Conservation (phyloP, 1,284 basidiomycete genomes). For the Afroboletus lepidellus region DNA sequence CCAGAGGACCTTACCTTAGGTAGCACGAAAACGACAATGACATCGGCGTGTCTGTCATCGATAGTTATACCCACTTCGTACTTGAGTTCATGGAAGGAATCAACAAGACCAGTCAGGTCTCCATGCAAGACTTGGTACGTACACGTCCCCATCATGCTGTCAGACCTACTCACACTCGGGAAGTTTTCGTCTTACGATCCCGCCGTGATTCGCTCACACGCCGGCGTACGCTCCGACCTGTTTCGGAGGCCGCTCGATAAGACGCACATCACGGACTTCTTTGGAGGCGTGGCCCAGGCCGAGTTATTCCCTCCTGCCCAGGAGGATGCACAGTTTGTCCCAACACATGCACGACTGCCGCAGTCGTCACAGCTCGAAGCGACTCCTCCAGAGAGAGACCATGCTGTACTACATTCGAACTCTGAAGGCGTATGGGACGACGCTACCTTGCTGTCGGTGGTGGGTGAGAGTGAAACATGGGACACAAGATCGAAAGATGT, state of each 20-base stretch:
- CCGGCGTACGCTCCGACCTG: constrained; percentile 85
- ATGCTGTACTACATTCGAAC: not conserved
- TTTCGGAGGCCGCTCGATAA: constrained; percentile 68
- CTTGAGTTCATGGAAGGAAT: constrained; percentile 90
- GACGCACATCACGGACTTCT: constrained; percentile 92
- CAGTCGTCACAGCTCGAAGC: not conserved
- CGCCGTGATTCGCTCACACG: constrained; percentile 75
- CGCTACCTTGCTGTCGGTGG: not conserved
- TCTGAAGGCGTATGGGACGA: not conserved
- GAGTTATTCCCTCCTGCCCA: constrained; percentile 47
- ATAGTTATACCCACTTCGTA: constrained; percentile 91
- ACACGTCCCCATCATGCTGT: not conserved
- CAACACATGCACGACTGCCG: not conserved
- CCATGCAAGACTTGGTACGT: constrained; percentile 83
- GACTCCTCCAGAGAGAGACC: not conserved
- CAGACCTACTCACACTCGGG: constrained; percentile 4
- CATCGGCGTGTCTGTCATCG: constrained; percentile 94
- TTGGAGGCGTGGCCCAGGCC: constrained; percentile 87
- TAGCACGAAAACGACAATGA: constrained; percentile 92
- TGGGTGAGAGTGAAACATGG: constrained; percentile 12
- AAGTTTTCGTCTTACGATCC: constrained; percentile 84
- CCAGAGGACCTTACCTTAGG: constrained; percentile 11
- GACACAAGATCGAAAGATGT: constrained; percentile 24
- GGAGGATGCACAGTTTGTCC: not conserved
- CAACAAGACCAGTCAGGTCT: constrained; percentile 83